These are phyloP conservation scores for Litsea cubeba DNA, from an alignment of 164 flowering plant species.

Conservation along the genomic window DNA sequence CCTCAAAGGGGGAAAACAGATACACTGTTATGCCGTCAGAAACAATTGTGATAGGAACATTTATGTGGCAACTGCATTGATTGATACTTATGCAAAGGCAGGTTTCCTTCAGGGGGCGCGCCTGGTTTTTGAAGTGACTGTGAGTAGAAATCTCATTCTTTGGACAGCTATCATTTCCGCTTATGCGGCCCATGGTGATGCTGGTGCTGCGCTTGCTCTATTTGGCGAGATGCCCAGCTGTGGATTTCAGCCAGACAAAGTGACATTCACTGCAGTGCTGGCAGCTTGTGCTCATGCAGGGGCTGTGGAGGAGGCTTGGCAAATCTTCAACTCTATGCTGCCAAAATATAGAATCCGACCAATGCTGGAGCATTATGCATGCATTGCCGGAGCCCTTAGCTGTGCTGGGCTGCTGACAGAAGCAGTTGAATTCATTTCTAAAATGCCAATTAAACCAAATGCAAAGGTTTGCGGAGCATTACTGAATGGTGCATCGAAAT, in stretches of 20 bases:
- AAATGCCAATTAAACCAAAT: constrained; percentile 66
- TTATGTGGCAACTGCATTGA: constrained; percentile 61
- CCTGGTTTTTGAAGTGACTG: constrained; percentile 38
- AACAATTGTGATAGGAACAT: constrained; percentile 39
- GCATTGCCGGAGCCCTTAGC: constrained; percentile 71
- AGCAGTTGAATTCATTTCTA: constrained; percentile 52
- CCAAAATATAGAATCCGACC: constrained; percentile 48
- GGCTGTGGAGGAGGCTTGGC: constrained; percentile 48
- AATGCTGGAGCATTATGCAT: constrained; percentile 71
- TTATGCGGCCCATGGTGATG: constrained; percentile 71
- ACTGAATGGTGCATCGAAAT: constrained; percentile 64
- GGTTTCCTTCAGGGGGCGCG: constrained; percentile 61
- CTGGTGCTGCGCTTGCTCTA: constrained; percentile 34
- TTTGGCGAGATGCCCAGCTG: constrained; percentile 50
- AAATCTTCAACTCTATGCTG: constrained; percentile 47
- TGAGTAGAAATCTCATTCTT: constrained; percentile 46
- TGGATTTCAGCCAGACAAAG: constrained; percentile 58
- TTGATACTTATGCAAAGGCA: constrained; percentile 68
- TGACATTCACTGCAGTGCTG: constrained; percentile 69
- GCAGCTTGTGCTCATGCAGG: constrained; percentile 84
- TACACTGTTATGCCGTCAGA: constrained; percentile 66
- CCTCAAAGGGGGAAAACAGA: constrained; percentile 51
- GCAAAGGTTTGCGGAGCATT: constrained; percentile 82
- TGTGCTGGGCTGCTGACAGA: constrained; percentile 68
- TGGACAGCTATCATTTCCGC: constrained; percentile 90